Conservation (phyloP, 2,329 filamentous ascomycete genomes). For the Fusarium nisikadoi region DNA sequence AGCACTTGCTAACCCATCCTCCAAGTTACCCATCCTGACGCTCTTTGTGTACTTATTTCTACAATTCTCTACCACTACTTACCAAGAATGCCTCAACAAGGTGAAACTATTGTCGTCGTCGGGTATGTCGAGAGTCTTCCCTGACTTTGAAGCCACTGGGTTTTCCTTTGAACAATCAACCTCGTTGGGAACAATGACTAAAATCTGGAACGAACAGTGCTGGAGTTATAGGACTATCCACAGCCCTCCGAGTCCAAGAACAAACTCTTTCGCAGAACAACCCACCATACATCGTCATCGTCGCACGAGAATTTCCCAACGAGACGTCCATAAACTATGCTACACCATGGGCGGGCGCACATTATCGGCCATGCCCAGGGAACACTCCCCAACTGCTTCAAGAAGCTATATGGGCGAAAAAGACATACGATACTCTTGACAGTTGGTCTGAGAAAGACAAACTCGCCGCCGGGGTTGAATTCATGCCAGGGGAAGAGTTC, state of each 20-base stretch:
- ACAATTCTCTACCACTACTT: accelerated
- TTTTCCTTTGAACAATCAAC: not conserved
- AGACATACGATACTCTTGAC: not conserved
- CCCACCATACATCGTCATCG: not conserved
- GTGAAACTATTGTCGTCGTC: not conserved
- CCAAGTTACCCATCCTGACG: accelerated
- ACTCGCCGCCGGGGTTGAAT: not conserved
- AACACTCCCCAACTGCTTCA: not conserved
- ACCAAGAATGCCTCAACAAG: not conserved
- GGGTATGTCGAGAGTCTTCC: not conserved
- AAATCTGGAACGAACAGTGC: not conserved
- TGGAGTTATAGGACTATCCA: slow-evolving; percentile 2
- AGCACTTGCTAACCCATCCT: accelerated
- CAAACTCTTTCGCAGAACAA: not conserved
- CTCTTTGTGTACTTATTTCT: not conserved
- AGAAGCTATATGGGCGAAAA: not conserved
- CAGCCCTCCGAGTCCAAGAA: not conserved
- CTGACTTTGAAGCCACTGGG: not conserved
- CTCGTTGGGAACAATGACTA: not conserved
- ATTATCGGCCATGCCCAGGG: slow-evolving; percentile 5
- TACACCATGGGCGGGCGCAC: slow-evolving; percentile 9
- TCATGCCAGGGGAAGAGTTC: slow-evolving; percentile 1
- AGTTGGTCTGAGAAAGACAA: not conserved
- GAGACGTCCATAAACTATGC: slow-evolving; percentile 6
- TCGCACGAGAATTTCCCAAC: not conserved